Conservation (phyloP, 441 rosid genomes). For the Eutrema salsugineum region DNA sequence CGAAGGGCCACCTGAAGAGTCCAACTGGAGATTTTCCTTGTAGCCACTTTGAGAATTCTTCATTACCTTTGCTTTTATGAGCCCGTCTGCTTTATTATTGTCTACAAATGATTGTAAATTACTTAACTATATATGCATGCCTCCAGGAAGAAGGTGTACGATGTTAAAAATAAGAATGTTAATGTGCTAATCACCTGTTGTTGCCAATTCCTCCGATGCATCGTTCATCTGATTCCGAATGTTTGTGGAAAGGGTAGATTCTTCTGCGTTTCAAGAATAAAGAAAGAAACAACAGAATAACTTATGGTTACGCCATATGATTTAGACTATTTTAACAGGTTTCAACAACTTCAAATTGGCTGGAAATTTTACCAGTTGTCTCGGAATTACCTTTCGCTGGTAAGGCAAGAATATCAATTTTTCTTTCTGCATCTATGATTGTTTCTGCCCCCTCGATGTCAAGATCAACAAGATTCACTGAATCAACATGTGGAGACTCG, state of each 20-base stretch:
- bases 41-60: no score
- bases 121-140: not conserved
- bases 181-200: conserved; percentile 1
- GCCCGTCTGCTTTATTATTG: not conserved
- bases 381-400: not conserved
- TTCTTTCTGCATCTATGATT: not conserved
- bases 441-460: not conserved
- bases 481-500: not conserved
- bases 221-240: not conserved
- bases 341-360: not conserved
- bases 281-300: not conserved
- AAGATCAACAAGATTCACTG: not conserved
- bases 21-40: no score
- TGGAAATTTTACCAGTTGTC: not conserved
- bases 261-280: not conserved
- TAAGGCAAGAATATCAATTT: not conserved
- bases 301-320: not conserved
- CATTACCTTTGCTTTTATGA: not conserved
- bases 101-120: not conserved
- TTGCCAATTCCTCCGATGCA: not conserved
- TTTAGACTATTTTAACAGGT: not conserved
- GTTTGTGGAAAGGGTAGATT: not conserved
- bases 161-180: not conserved
- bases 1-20: conserved; percentile 2
- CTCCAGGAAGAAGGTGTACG: not conserved